Base-by-base conservation (phyloP, 1,139 yeast genomes). In the Kazachstania sp. region DNA sequence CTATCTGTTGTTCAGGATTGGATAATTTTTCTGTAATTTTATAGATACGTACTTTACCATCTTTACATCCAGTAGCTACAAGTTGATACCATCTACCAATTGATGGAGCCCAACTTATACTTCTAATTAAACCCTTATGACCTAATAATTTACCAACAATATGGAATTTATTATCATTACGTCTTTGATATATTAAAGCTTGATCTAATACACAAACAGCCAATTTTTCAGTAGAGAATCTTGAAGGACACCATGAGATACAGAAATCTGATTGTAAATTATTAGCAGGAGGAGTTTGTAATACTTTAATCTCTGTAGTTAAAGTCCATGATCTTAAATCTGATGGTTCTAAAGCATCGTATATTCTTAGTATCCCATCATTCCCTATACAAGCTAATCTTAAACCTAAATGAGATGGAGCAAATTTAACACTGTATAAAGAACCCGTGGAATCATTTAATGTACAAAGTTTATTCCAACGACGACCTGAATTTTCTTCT, bases 51-150 rank as follows among this genome's bases (percentile, higher is more conserved):
- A 92, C 90, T 59, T 73, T 81, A 0, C 97, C 98, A 65, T 92
- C 98, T 64, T 88, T 88, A 63, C 95, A 87, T 2, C 95, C 98
- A 0, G 97, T 90, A 1, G 98, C 98, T 41, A 92, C 75, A 45
- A 88, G 70, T 59, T 92, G 95, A 64, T 81, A 86, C 51, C 83
- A 81, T 54, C 96, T 73, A 2, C 97, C 98, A 84, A 90, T 86
- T 0, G 95, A 81, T 6, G 97, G 97, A 0, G 97, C 98, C 98
- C 98, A 92, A 42, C 94, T 77, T 8, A 92, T 88, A 36, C 92
- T 86, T 55, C 97, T 72, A 40, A 92, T 87, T 44, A 92, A 73
- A 2, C 95, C 95, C 50, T 79, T 76, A 64, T 90, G 97, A 44
- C 87, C 96, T 1, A 90, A 85, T 37, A 74, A 65, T 41, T 66